Evolutionary conservation across 2,329 filamentous ascomycete genomes (phyloP).

Genomic region (Acrodontium crateriforme): DNA sequence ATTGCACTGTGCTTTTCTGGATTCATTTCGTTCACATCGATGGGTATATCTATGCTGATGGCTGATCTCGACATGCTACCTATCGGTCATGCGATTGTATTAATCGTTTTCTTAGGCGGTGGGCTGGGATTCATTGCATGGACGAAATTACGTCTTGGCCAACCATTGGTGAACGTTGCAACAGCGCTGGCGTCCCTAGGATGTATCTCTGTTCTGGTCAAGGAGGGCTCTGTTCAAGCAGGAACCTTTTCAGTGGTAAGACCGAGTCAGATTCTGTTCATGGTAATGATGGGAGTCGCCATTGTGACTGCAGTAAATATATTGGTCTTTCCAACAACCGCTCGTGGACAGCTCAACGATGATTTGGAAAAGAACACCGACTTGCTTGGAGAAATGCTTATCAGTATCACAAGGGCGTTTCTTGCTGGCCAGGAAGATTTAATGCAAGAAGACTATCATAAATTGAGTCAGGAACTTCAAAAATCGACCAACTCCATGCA

Average conservation of each 20-base stretch:
- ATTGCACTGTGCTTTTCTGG: conserved; percentile 68
- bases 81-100: conserved; percentile 63
- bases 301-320: conserved; percentile 63
- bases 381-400: conserved; percentile 66
- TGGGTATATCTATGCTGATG: conserved; percentile 76
- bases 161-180: conserved; percentile 37
- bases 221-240: conserved; percentile 74
- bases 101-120: conserved; percentile 72
- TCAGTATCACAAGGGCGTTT: conserved; percentile 70
- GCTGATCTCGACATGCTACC: conserved; percentile 52
- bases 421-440: conserved; percentile 71
- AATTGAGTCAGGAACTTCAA: conserved; percentile 44
- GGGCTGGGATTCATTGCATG: conserved; percentile 66
- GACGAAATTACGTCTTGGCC: conserved; percentile 24
- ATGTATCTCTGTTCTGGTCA: conserved; percentile 79
- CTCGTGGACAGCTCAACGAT: conserved; percentile 56
- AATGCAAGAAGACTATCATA: conserved; percentile 48
- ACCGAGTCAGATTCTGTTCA: conserved; percentile 68
- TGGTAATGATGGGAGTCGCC: conserved; percentile 64
- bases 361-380: conserved; percentile 62
- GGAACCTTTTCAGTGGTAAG: conserved; percentile 72
- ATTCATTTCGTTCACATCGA: conserved; percentile 65
- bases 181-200: conserved; percentile 77
- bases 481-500: conserved; percentile 56
- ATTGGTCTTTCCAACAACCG: conserved; percentile 63